Conservation (phyloP, 108 stramenopile species). For the Pseudonitzschia pungens region DNA sequence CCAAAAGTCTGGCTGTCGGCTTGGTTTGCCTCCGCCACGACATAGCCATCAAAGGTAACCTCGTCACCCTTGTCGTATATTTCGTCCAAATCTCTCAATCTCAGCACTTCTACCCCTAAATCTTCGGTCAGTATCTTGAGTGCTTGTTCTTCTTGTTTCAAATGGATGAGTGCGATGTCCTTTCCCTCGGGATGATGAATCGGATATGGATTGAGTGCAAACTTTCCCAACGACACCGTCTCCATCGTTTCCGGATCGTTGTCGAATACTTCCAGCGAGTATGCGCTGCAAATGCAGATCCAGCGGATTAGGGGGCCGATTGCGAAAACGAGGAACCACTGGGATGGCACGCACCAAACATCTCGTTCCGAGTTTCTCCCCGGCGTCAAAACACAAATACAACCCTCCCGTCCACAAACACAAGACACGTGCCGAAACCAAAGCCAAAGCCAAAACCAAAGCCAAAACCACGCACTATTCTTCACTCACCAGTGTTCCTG, state of each 20-base stretch:
- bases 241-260: constrained; percentile 32
- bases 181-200: constrained; percentile 79
- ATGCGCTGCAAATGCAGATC: constrained; percentile 22
- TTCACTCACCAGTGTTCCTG: constrained; percentile 69
- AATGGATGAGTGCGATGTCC: constrained; percentile 78
- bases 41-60: constrained; percentile 79
- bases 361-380: no score
- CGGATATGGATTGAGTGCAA: constrained; percentile 76
- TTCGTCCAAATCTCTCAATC: constrained; percentile 54
- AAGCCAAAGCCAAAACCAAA: no score
- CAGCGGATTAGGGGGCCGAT: background rate
- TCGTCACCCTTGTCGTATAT: constrained; percentile 69
- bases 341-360: no score
- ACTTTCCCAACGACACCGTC: constrained; percentile 52
- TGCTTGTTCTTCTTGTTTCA: constrained; percentile 68
- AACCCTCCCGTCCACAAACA: background rate
- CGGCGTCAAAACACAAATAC: no score
- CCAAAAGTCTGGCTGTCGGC: constrained; percentile 31
- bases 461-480: no score
- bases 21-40: constrained; percentile 55
- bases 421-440: background rate
- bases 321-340: background rate
- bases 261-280: constrained; percentile 49
- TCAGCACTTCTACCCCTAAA: constrained; percentile 66
- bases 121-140: constrained; percentile 49